phyloP scores from a whole-genome alignment of 2,329 filamentous ascomycete genomes.

The Allantophomopsis lycopodina region DNA sequence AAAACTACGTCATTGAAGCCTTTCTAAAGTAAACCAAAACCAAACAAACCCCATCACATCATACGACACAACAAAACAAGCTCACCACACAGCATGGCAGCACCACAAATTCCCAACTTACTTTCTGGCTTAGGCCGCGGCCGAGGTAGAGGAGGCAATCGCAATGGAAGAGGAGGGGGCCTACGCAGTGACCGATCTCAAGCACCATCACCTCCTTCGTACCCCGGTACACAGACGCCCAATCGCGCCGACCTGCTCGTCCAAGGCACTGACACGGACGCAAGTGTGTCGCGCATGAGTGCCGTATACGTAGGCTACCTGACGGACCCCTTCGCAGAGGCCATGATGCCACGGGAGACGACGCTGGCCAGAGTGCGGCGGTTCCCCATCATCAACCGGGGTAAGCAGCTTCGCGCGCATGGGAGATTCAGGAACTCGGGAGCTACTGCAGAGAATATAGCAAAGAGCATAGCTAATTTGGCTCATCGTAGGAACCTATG shows the following conservation, averaged over 20 bases:
- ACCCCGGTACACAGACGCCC: slow-evolving; percentile 19
- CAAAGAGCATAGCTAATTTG: too few species aligned
- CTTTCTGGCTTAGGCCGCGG: slow-evolving; percentile 35
- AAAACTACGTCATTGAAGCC: not conserved
- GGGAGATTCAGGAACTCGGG: not conserved
- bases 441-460: not conserved
- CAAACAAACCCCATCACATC: slow-evolving; percentile 19
- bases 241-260: slow-evolving; percentile 54
- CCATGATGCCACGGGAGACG: slow-evolving; percentile 36
- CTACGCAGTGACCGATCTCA: slow-evolving; percentile 1
- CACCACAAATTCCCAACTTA: slow-evolving; percentile 68
- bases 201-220: slow-evolving; percentile 6
- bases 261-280: slow-evolving; percentile 85
- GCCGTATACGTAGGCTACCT: slow-evolving; percentile 80
- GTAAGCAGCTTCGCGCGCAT: slow-evolving; percentile 28
- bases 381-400: slow-evolving; percentile 88
- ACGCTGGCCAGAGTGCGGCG: slow-evolving; percentile 43
- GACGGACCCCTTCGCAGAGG: slow-evolving; percentile 61
- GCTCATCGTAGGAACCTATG: slow-evolving; percentile 64
- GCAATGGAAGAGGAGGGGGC: slow-evolving; percentile 5
- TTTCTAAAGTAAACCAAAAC: not conserved
- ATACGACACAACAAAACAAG: not conserved
- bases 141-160: slow-evolving; percentile 19
- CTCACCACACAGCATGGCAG: slow-evolving; percentile 39
- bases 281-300: slow-evolving; percentile 76